A percentile compares a stretch with the other conserved stretches of the same genome.
These are phyloP conservation scores for Prinsepia uniflora DNA, from an alignment of 306 rosid genomes.

Conservation along the genomic window DNA sequence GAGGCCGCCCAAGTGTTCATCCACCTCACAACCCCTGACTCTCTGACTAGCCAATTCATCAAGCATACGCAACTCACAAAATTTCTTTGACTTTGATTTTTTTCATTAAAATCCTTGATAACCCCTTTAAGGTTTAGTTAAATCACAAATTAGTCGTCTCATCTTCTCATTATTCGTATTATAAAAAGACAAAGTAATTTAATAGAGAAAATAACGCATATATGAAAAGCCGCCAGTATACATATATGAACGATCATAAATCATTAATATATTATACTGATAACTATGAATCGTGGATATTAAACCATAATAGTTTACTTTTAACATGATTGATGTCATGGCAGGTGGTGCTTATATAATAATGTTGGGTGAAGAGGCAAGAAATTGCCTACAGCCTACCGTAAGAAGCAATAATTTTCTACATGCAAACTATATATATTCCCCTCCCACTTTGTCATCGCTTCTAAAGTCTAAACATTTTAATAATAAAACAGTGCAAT, in stretches of 20 bases:
- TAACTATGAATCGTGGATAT: too few species aligned
- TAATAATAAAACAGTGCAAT: not conserved
- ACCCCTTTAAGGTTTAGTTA: not conserved
- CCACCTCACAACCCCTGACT: constrained; percentile 23
- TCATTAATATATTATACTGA: too few species aligned
- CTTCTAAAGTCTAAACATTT: constrained; percentile 20
- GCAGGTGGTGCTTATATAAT: constrained; percentile 1
- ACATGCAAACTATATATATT: not conserved
- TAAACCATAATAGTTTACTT: not conserved
- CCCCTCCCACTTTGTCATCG: constrained; percentile 36
- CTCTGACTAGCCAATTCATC: not conserved
- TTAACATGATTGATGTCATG: constrained; percentile 17
- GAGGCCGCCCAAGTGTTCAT: constrained; percentile 17
- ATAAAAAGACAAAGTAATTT: not conserved
- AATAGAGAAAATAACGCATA: not conserved
- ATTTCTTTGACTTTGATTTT: constrained; percentile 10
- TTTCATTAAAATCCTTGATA: not conserved
- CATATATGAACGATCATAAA: too few species aligned
- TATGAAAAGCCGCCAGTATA: not conserved
- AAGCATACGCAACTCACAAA: constrained; percentile 24
- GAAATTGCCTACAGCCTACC: constrained; percentile 21
- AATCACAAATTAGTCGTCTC: not conserved
- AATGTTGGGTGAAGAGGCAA: constrained; percentile 6
- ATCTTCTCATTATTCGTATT: too few species aligned
- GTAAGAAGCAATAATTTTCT: constrained; percentile 25